Conservation (phyloP, 768 basidiomycete genomes). For the Hygrocybe punicea region DNA sequence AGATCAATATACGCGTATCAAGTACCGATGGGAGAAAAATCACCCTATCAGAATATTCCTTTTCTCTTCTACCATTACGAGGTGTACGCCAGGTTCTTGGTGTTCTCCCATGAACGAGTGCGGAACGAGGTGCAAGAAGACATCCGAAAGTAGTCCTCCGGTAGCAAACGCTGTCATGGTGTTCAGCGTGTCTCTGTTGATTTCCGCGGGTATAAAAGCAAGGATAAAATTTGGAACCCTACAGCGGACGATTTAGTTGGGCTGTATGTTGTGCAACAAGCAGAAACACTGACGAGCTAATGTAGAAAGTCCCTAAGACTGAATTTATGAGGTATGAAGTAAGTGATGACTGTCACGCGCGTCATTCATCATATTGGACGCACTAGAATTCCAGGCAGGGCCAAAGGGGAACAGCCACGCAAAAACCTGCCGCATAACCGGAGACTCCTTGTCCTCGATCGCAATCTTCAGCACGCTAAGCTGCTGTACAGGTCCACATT, state of each 20-base stretch:
- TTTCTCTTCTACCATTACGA: conserved; percentile 87
- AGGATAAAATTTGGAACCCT: conserved; percentile 94
- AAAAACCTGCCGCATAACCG: conserved; percentile 77
- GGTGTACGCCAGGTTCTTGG: conserved; percentile 65
- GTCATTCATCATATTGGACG: neutral
- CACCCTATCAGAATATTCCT: conserved; percentile 89
- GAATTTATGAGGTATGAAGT: neutral
- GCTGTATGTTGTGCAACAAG: conserved; percentile 9
- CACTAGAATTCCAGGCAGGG: conserved; percentile 76
- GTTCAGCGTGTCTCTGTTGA: conserved; percentile 79
- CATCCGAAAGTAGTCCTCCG: conserved; percentile 88
- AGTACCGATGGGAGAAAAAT: neutral
- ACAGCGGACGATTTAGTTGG: conserved; percentile 17
- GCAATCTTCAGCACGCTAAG: conserved; percentile 59
- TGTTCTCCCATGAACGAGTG: conserved; percentile 91
- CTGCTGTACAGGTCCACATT: conserved; percentile 40
- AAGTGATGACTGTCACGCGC: neutral
- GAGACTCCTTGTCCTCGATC: conserved; percentile 63
- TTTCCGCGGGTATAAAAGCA: conserved; percentile 87
- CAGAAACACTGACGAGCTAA: conserved; percentile 73
- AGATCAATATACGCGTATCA: conserved; percentile 3
- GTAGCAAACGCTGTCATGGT: conserved; percentile 95
- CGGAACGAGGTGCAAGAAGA: conserved; percentile 87
- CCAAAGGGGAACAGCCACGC: conserved; percentile 84
- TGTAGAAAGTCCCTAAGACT: conserved; percentile 88